Base-by-base conservation (phyloP, 2,329 filamentous ascomycete genomes). In the Tothia fuscella region DNA sequence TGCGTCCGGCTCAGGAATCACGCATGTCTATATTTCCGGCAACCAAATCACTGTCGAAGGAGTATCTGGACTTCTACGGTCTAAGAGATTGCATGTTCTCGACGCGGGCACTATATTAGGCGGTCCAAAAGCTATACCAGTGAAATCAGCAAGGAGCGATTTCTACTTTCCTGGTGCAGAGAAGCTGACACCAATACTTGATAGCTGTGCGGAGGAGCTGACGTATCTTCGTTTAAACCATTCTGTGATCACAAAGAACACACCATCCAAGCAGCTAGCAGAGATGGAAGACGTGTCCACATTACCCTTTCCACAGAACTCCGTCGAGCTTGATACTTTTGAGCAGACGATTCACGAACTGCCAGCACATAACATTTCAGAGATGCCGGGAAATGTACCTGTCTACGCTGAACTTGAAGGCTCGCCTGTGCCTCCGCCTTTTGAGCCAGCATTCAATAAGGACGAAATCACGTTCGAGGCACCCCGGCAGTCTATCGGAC, bases 11-110 rank as follows among this genome's bases (percentile, higher is more conserved):
- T 58, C 62, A 7, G 75, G 75, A 2, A 66, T 78, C 28, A 78
- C 74, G 0, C 74, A 79, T 56, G 57, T 79, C 2, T 76, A 74
- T 49, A 64, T 78, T 12, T 64, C 73, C 3, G 65, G 66, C 6
- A 79, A 78, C 43, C 50, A 58, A 3, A 53, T 78, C 4, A 74
- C 71, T 1, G 65, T 72, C 1, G 71, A 76, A 51, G 73, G 72
- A 1, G 56, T 73, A 5, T 70, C 67, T 3, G 67, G 65, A 13
- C 57, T 78, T 4, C 50, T 77, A 9, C 57, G 65, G 37, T 71
- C 71, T 6, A 61, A 58, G 40, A 60, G 66, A 24, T 56, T 79
- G 6, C 65, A 74, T 48, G 68, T 72, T 2, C 58, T 78, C 2
- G 74, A 79, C 55, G 61, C 64, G 24, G 74, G 74, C 1, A 67